Percentiles rank a stretch among this genome's conserved stretches.
Evolutionary conservation across 129 eudicot genomes (phyloP).

Genomic region (Lonicera japonica): DNA sequence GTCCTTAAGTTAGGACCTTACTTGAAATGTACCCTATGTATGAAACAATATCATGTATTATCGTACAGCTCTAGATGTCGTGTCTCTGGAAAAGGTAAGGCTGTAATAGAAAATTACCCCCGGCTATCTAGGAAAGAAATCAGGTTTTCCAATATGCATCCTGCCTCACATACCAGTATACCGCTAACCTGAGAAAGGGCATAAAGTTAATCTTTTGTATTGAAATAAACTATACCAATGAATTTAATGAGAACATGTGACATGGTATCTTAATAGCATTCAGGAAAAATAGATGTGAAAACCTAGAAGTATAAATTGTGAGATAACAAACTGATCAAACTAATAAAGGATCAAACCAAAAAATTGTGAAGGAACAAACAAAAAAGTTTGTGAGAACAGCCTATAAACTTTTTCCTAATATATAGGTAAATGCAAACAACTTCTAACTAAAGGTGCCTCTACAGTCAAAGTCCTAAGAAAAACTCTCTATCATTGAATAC

Average conservation of each 20-base stretch:
- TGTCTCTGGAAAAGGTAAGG: conserved; percentile 2
- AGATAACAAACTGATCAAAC: background rate
- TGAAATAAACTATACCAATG: background rate
- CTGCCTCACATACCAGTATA: conserved; percentile 95
- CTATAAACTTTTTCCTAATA: background rate
- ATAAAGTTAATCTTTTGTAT: conserved; percentile 1
- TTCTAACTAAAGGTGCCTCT: background rate
- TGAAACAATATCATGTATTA: background rate
- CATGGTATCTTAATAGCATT: too few relatives aligned
- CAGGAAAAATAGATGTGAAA: background rate
- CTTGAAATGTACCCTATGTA: too few relatives aligned
- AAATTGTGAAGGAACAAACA: conserved; percentile 10
- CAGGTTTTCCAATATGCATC: conserved; percentile 93
- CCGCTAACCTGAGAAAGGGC: conserved; percentile 66
- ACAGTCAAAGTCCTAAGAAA: background rate
- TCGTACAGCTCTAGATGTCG: background rate
- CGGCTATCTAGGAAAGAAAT: conserved; percentile 72
- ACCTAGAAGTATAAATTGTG: background rate
- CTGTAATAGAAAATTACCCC: conserved; percentile 48
- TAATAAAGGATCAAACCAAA: background rate
- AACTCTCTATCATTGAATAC: background rate
- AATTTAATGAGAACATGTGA: conserved; percentile 6
- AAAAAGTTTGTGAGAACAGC: conserved; percentile 17
- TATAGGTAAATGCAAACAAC: background rate
- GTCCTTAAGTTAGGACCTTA: too few relatives aligned